Conservation (phyloP, 495 filamentous ascomycete genomes). For the Astrocystis sublimbata region DNA sequence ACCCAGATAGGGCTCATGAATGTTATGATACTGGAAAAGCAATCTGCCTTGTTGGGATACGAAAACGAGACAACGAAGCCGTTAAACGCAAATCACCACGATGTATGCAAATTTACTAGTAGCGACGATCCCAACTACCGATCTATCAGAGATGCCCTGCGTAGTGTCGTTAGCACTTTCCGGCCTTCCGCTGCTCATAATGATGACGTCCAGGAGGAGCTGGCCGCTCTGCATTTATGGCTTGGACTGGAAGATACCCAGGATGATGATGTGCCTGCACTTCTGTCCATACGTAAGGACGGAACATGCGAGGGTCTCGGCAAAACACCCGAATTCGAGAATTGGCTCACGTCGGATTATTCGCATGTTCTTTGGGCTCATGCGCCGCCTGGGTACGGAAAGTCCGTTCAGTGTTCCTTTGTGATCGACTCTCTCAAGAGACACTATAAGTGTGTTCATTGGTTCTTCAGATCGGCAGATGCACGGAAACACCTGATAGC, state of each 20-base stretch:
- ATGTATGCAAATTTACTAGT: slow-evolving; percentile 46
- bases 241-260: not conserved
- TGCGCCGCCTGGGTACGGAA: slow-evolving; percentile 26
- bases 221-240: not conserved
- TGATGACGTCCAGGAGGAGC: not conserved
- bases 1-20: slow-evolving; percentile 24
- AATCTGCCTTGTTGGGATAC: slow-evolving; percentile 46
- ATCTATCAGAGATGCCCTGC: slow-evolving; percentile 20
- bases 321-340: slow-evolving; percentile 11
- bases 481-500: slow-evolving; percentile 11
- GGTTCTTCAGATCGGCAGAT: slow-evolving; percentile 28
- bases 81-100: slow-evolving; percentile 47
- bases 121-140: slow-evolving; percentile 43
- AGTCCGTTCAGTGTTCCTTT: slow-evolving; percentile 29
- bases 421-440: slow-evolving; percentile 20
- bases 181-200: not conserved
- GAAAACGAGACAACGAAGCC: slow-evolving; percentile 33
- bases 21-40: slow-evolving; percentile 38
- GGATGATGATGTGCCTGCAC: slow-evolving; percentile 27
- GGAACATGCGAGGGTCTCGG: slow-evolving; percentile 24
- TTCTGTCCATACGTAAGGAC: not conserved
- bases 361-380: slow-evolving; percentile 27
- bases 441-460: slow-evolving; percentile 24
- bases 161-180: not conserved
- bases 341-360: slow-evolving; percentile 15